Base-by-base conservation (phyloP, 345 rosid genomes). In the Syzygium grande region DNA sequence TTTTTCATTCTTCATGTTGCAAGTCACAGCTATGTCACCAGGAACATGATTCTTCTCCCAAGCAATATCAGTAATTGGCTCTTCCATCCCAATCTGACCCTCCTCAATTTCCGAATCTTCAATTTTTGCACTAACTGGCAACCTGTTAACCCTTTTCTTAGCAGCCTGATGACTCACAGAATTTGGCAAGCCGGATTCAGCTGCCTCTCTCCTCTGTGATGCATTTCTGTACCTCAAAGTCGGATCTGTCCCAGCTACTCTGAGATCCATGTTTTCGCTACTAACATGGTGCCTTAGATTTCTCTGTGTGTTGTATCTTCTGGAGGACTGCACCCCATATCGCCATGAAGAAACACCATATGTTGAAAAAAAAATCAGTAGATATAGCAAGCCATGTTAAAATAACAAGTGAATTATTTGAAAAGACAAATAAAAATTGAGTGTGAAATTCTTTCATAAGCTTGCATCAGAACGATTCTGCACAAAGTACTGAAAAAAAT, bases 11-110 rank as follows among this genome's bases (percentile, higher is more conserved):
- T 19, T 84, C 17, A 38, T 59, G 17, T 38, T 73, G 83, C 83
- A 38, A 22, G 46, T 73, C 83, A 38, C 27, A 38, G 83, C 49
- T 38, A 38, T 21, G 83, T 73, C 41, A 21, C 83, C 49, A 73
- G 83, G 83, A 73, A 38, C 49, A 73, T 21, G 83, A 73, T 38
- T 73, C 14, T 73, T 38, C 83, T 73, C 49, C 83, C 79, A 88
- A 63, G 58, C 83, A 54, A 19, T 86, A 86, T 88, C 87, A 86
- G 86, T 53, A 87, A 49, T 88, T 59, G 85, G 90, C 79, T 91
- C 94, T 89, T 91, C 92, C 30, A 88, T 34, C 55, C 92, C 65
- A 68, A 94, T 90, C 94, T 93, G 95, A 51, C 96, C 95, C 90
- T 94, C 96, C 89, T 93, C 96, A 85, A 91, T 89, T 27, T 90